A percentile compares a stretch with the other conserved stretches of the same genome.
Evolutionary conservation across 306 rosid genomes (phyloP).

Genomic region (Glycine soja): DNA sequence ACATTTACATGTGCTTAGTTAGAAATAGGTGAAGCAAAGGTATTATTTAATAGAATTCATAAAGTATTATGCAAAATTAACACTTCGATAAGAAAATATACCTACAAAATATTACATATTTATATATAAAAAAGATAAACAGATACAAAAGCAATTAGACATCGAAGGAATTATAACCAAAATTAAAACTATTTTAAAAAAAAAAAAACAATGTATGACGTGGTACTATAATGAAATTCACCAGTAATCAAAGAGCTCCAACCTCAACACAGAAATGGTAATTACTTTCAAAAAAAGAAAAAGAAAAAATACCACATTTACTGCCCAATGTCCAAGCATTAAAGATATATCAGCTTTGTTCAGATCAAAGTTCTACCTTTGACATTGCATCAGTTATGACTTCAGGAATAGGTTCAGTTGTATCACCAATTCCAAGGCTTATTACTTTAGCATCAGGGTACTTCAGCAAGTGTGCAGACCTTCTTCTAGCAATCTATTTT

Average conservation of each 20-base stretch:
- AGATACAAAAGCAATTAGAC: conserved; percentile 18
- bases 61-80: conserved; percentile 3
- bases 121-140: conserved; percentile 13
- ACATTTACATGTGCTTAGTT: not conserved
- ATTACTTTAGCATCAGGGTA: conserved; percentile 96
- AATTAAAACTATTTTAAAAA: conserved; percentile 3
- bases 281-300: not conserved
- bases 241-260: conserved; percentile 17
- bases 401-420: conserved; percentile 99
- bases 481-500: conserved; percentile 85
- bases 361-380: conserved; percentile 54
- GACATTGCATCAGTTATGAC: conserved; percentile 90
- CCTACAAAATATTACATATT: not conserved
- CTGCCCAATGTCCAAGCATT: conserved; percentile 8
- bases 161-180: not conserved
- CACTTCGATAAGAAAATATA: not conserved
- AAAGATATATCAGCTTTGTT: conserved; percentile 36
- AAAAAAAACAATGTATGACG: not conserved
- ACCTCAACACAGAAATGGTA: conserved; percentile 1
- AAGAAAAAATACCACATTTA: not conserved
- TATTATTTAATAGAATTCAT: too few relatives aligned
- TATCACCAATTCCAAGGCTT: conserved; percentile 97
- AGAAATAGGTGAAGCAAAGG: too few relatives aligned
- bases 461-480: conserved; percentile 81
- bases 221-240: conserved; percentile 7